These are phyloP conservation scores for Phaeosphaeriaceae sp. DNA, from an alignment of 2,329 filamentous ascomycete genomes.

Conservation along the genomic window DNA sequence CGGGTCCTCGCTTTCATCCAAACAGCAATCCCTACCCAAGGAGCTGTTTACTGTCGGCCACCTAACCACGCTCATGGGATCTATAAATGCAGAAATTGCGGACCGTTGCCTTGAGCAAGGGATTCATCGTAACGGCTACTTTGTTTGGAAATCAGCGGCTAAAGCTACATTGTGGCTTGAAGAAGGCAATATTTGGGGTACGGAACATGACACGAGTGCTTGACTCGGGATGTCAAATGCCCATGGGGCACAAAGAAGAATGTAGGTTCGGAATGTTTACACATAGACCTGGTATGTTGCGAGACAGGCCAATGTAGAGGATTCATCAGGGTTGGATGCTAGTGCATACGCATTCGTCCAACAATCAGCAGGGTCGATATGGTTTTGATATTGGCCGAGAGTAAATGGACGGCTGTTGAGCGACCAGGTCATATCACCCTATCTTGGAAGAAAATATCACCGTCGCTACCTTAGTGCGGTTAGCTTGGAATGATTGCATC, in stretches of 20 bases:
- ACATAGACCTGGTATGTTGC: conserved; percentile 8
- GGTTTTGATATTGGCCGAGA: conserved; percentile 11
- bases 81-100: conserved; percentile 8
- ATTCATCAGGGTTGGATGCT: conserved; percentile 8
- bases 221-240: conserved; percentile 8
- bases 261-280: conserved; percentile 13
- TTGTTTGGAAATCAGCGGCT: conserved; percentile 1
- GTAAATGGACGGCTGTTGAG: conserved; percentile 13
- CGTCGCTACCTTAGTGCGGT: not conserved
- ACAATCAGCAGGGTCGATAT: conserved; percentile 9
- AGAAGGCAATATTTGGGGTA: conserved; percentile 11
- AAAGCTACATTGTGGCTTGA: conserved; percentile 11
- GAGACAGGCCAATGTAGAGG: conserved; percentile 2
- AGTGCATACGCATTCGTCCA: conserved; percentile 10
- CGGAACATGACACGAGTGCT: conserved; percentile 8
- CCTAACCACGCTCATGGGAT: conserved; percentile 8
- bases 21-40: conserved; percentile 17
- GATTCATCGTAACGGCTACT: conserved; percentile 1
- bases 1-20: conserved; percentile 5
- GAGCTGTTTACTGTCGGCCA: conserved; percentile 9
- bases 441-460: conserved; percentile 10
- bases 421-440: conserved; percentile 10
- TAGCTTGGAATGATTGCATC: conserved; percentile 1
- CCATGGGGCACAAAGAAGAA: conserved; percentile 14
- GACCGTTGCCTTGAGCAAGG: conserved; percentile 6